Percentiles rank a stretch among this genome's conserved stretches.
Conservation (phyloP, 305 asterid genomes). For the Solanum aculeatissimum region DNA sequence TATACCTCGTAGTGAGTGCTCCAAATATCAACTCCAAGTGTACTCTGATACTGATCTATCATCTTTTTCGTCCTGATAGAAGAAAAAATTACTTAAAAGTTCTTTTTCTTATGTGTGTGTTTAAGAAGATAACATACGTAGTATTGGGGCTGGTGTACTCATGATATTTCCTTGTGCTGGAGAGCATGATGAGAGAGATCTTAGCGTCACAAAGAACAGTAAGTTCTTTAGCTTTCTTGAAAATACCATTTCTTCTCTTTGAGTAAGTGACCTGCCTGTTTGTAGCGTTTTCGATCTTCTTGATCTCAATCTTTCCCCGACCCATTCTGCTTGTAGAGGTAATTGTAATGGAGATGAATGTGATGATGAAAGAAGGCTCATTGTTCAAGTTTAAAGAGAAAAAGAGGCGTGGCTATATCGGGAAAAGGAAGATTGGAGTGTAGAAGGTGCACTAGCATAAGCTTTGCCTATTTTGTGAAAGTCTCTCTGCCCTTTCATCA, state of each 20-base stretch:
- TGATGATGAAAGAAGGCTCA: neutral
- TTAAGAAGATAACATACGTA: conserved; percentile 20
- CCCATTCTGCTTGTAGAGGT: conserved; percentile 2
- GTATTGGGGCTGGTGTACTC: conserved; percentile 25
- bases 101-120: neutral
- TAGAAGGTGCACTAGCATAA: neutral
- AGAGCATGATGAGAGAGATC: conserved; percentile 25
- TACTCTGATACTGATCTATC: conserved; percentile 17
- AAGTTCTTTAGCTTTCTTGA: conserved; percentile 33
- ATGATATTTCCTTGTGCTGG: conserved; percentile 23
- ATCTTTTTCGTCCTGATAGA: conserved; percentile 13
- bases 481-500: neutral
- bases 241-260: conserved; percentile 32
- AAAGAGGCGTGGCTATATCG: neutral
- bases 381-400: neutral
- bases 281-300: conserved; percentile 27
- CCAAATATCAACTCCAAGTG: conserved; percentile 28
- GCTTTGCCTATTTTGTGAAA: conserved; percentile 15
- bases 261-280: conserved; percentile 32
- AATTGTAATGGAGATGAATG: neutral
- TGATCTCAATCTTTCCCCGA: conserved; percentile 32
- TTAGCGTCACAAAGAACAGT: conserved; percentile 31
- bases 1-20: conserved; percentile 21
- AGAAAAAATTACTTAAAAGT: neutral
- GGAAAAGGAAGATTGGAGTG: conserved; percentile 14